Evolutionary conservation across 805 yeast genomes (phyloP), one percentile per base, ranked within the genome.

Genomic region (Ogataea ganodermae): DNA sequence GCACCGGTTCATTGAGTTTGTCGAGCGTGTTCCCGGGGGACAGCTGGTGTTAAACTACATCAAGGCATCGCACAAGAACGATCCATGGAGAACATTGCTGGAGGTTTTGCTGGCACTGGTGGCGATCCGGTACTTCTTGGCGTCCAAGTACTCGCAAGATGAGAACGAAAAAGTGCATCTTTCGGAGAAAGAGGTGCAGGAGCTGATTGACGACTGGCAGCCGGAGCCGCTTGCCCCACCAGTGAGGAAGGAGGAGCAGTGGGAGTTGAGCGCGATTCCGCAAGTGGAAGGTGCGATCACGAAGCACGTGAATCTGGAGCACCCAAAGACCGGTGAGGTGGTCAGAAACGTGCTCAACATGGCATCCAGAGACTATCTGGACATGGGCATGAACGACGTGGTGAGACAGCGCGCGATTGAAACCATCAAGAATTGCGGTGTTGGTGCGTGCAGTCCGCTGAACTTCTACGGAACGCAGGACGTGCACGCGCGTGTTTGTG

Each of bases 361-460:
- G 58, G 78, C 90, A 3, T 78, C 89, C 3, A 67, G 78, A 46
- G 96, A 92, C 68, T 84, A 84, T 56, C 74, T 89, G 61, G 78
- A 82, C 57, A 69, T 89, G 62, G 78, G 84, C 42, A 67, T 68
- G 27, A 68, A 78, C 56, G 66, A 68, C 17, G 63, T 52, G 13
- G 72, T 89, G 32, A 71, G 71, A 44, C 65, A 72, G 17, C 76
- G 73, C 10, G 89, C 90, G 4, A 75, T 79, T 44, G 64, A 71
- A 24, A 74, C 81, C 18, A 81, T 94, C 51, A 72, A 73, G 39
- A 73, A 74, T 48, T 81, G 86, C 49, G 99, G 99, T 63, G 97
- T 94, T 43, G 99, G 99, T 54, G 92, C 97, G 0, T 94, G 99
- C 73, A 97, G 98, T 33, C 98, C 99, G 4, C 96, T 97, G 35